These are phyloP conservation scores for Phyllosticta ampelicida DNA, from an alignment of 2,329 filamentous ascomycete species.

Conservation along the genomic window DNA sequence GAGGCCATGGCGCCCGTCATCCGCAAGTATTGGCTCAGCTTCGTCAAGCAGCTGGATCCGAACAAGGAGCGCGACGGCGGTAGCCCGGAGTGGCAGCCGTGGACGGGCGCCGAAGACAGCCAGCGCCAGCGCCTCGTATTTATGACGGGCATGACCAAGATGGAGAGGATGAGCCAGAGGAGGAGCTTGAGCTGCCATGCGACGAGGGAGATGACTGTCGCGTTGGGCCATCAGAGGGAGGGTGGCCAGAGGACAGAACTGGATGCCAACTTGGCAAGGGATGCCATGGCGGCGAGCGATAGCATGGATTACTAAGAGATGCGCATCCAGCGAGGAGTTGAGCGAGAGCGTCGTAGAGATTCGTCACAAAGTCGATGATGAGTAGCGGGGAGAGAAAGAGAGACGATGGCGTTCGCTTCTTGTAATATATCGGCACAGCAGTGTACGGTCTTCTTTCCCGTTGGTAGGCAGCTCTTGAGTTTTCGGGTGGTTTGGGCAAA, in stretches of 20 bases:
- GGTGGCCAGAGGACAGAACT: neutral
- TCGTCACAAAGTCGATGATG: too few relatives aligned
- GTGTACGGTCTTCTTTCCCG: neutral
- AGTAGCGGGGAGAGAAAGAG: neutral
- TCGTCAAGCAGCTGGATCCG: conserved; percentile 55
- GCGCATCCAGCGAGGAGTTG: neutral
- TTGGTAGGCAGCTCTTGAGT: neutral
- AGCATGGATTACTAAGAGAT: neutral
- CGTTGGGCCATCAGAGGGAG: neutral
- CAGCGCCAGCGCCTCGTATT: conserved; percentile 24
- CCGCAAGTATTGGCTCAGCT: conserved; percentile 65
- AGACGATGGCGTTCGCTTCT: neutral
- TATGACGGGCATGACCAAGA: conserved; percentile 27
- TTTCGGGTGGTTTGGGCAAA: neutral
- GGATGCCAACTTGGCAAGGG: neutral
- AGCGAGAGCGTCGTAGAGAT: too few relatives aligned
- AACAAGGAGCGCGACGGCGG: conserved; percentile 43
- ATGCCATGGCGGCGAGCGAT: neutral
- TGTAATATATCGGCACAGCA: neutral
- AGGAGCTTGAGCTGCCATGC: neutral
- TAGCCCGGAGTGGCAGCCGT: conserved; percentile 43
- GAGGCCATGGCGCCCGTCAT: conserved; percentile 47
- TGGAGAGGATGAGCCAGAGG: conserved; percentile 27
- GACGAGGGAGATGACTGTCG: neutral
- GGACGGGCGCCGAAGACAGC: conserved; percentile 16